Evolutionary conservation across 202 grass and related monocot species (phyloP).

Genomic region (Brachypodium distachyon): DNA sequence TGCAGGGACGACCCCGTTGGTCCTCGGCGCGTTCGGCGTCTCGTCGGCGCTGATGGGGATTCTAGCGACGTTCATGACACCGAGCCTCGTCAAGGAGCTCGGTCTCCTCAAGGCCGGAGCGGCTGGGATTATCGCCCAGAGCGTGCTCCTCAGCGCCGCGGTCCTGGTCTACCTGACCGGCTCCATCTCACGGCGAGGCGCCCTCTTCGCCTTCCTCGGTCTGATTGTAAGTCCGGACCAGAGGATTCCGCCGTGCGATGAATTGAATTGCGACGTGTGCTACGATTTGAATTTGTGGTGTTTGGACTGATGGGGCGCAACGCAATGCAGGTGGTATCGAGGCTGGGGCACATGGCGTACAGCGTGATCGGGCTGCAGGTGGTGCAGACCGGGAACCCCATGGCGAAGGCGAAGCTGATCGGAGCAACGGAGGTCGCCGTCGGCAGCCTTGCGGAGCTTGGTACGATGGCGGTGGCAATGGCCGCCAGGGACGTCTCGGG

Average conservation of each 20-base stretch:
- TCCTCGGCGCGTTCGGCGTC: slow-evolving; percentile 37
- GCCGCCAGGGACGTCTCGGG: slow-evolving; percentile 20
- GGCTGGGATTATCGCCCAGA: slow-evolving; percentile 40
- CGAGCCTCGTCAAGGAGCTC: slow-evolving; percentile 35
- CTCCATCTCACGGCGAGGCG: background rate
- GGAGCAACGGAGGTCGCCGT: slow-evolving; percentile 44
- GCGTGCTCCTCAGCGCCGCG: slow-evolving; percentile 26
- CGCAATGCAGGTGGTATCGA: slow-evolving; percentile 34
- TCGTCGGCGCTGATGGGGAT: slow-evolving; percentile 47
- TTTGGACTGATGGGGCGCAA: background rate
- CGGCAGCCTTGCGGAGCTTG: slow-evolving; percentile 50
- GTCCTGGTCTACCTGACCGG: slow-evolving; percentile 26
- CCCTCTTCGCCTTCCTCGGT: slow-evolving; percentile 31
- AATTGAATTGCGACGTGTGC: background rate
- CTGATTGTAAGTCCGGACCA: slow-evolving; percentile 28
- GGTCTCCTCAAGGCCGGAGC: slow-evolving; percentile 56
- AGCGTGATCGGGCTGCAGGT: slow-evolving; percentile 52
- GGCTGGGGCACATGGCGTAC: slow-evolving; percentile 57
- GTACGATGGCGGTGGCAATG: slow-evolving; percentile 37
- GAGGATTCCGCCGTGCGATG: background rate
- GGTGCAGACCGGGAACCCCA: slow-evolving; percentile 42
- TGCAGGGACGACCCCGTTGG: slow-evolving; percentile 23
- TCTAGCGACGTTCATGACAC: slow-evolving; percentile 32
- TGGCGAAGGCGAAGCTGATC: slow-evolving; percentile 46
- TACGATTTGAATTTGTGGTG: background rate